Conservation (phyloP, 2,329 filamentous ascomycete genomes). For the Fusarium oligoseptatum region DNA sequence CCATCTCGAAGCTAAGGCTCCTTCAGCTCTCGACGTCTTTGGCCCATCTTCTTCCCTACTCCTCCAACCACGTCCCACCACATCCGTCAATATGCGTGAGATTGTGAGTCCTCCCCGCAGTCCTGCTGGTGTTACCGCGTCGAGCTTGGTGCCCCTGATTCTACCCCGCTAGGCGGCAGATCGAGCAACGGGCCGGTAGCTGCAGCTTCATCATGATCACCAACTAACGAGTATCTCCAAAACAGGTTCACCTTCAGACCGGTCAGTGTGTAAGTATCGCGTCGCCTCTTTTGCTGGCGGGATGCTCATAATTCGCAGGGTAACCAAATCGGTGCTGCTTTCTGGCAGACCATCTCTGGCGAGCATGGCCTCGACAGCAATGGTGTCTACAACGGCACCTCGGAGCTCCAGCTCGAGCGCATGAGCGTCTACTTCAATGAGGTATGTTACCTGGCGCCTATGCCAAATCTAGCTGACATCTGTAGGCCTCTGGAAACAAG, state of each 20-base stretch:
- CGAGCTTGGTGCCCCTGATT: slow-evolving; percentile 51
- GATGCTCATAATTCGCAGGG: slow-evolving; percentile 72
- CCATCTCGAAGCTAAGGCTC: slow-evolving; percentile 51
- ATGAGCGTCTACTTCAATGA: slow-evolving; percentile 99
- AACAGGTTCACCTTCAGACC: slow-evolving; percentile 99
- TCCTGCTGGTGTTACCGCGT: slow-evolving; percentile 16
- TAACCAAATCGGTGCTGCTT: slow-evolving; percentile 99
- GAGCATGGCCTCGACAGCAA: slow-evolving; percentile 98
- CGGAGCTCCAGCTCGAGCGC: slow-evolving; percentile 98
- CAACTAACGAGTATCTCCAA: slow-evolving; percentile 65
- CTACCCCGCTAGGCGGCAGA: slow-evolving; percentile 51
- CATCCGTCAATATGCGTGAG: slow-evolving; percentile 72
- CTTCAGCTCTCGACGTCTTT: slow-evolving; percentile 51
- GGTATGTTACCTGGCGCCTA: slow-evolving; percentile 53
- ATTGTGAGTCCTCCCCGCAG: slow-evolving; percentile 67
- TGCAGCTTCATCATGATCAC: slow-evolving; percentile 54
- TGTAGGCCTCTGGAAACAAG: slow-evolving; percentile 94
- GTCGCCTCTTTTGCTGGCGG: slow-evolving; percentile 22
- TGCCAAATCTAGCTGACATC: slow-evolving; percentile 27
- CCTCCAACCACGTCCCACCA: slow-evolving; percentile 44
- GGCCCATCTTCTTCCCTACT: slow-evolving; percentile 40
- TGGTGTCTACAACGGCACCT: slow-evolving; percentile 98
- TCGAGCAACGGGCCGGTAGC: slow-evolving; percentile 30
- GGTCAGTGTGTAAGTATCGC: slow-evolving; percentile 88
- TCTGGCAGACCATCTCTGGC: slow-evolving; percentile 92